Base-by-base conservation (phyloP, 805 yeast genomes). In the Henningerozyma blattae region DNA sequence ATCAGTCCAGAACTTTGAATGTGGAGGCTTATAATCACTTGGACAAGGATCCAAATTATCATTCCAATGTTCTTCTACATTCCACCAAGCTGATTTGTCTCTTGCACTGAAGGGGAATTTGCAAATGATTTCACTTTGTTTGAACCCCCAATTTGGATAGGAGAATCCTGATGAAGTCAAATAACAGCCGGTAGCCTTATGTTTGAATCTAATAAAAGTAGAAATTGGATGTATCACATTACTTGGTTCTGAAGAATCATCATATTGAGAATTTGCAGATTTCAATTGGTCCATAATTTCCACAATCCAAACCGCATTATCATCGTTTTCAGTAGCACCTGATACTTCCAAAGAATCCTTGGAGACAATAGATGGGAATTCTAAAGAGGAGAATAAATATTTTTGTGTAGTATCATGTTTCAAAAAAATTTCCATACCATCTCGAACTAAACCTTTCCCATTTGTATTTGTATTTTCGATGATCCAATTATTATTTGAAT, bases 111-210 rank as follows among this genome's bases (percentile, higher is more conserved):
- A 80, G 25, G 85, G 76, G 40, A 65, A 58, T 44, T 70, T 73
- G 62, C 99, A 91, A 2, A 77, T 78, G 43, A 91, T 89, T 64
- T 91, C 99, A 42, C 95, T 94, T 65, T 91, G 99, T 54, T 85
- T 74, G 71, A 89, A 91, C 15, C 98, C 99, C 99, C 99, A 91
- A 14, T 75, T 76, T 15, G 99, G 99, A 52, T 87, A 76, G 17
- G 72, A 55, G 44, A 65, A 61, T 30, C 95, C 96, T 9, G 91
- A 69, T 12, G 89, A 82, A 44, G 87, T 82, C 51, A 91, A 63
- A 56, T 86, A 87, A 56, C 96, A 93, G 28, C 81, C 80, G 48
- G 85, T 56, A 8, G 56, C 72, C 43, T 65, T 66, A 56, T 77
- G 78, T 48, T 66, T 73, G 45, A 91, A 63, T 58, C 95, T 72